These are phyloP conservation scores for Aquanectria penicillioides DNA, from an alignment of 2,329 filamentous ascomycete genomes.

Conservation along the genomic window DNA sequence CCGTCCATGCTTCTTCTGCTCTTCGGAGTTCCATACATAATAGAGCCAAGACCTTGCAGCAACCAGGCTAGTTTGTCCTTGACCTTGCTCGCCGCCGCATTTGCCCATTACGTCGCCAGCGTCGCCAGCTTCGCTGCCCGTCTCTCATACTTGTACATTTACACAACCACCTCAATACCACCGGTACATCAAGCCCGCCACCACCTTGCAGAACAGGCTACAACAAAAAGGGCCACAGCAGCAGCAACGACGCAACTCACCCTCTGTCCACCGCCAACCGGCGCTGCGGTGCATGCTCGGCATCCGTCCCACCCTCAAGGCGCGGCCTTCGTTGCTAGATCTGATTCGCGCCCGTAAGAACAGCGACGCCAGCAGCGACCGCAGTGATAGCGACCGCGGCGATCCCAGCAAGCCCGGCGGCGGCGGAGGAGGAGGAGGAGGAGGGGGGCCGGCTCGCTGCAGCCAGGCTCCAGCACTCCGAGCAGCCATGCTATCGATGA, in stretches of 20 bases:
- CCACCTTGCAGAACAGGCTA: background rate
- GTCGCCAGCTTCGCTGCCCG: too few species aligned
- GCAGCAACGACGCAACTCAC: slow-evolving; percentile 14
- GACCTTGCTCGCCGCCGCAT: background rate
- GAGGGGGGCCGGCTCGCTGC: too few species aligned
- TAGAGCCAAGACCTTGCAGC: background rate
- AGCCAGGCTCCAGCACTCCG: too few species aligned
- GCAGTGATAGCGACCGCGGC: slow-evolving; percentile 17
- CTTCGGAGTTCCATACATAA: background rate
- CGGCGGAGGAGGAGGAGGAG: too few species aligned
- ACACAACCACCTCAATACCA: background rate
- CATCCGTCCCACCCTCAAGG: slow-evolving; percentile 60
- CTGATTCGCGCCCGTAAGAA: slow-evolving; percentile 53
- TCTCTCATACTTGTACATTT: background rate
- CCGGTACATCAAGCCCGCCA: slow-evolving; percentile 6
- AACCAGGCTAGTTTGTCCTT: background rate
- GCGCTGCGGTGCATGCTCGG: slow-evolving; percentile 58
- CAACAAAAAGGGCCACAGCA: slow-evolving; percentile 20
- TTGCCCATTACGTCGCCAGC: background rate
- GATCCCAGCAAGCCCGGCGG: slow-evolving; percentile 12
- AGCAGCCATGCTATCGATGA: too few species aligned
- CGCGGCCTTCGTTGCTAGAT: slow-evolving; percentile 64
- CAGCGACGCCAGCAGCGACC: slow-evolving; percentile 36
- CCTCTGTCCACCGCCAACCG: slow-evolving; percentile 23
- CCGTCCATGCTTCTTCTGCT: background rate